Base-by-base conservation (phyloP, 176 grass and related monocot genomes). In the Chrysopogon serrulatus region DNA sequence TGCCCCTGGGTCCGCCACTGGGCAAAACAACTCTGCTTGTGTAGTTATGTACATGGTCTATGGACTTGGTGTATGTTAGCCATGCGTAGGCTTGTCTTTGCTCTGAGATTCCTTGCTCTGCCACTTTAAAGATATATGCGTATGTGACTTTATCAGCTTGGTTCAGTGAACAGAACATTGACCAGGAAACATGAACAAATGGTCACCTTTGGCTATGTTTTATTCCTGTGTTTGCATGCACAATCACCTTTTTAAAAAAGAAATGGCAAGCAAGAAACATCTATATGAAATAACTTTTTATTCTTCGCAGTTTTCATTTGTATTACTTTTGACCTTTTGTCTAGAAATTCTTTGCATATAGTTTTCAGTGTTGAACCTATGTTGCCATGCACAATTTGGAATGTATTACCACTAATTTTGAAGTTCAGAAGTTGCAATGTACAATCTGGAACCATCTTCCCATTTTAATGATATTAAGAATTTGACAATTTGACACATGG, bases 401-500 rank as follows among this genome's bases (percentile, higher is more conserved):
- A 48, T 48, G 15, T 81, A 15, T 56, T 49, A 3, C 71, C 73
- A 28, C 66, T 80, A 32, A 39, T 59, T 74, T 74, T 62, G 4
- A 85, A 76, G 32, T 60, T 80, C 40, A 81, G 18, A 89, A 70
- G 34, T 81, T 84, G 44, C 24, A 27, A 68, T 76, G 32, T 56
- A 77, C 24, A 74, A 27, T 48, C 10, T 76, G 5, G 34, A 69
- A 33, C 74, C 74, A 70, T 76, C 17, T 57, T 67, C 13, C 34
- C 17, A 45, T 40, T 77, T 39, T 51, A 64, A 78, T 89, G 33
- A 53, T 81, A 44, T 71, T 80, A 79, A 87, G 5, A 79, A 35
- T 62, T 28, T 89, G 59, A 62, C 83, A 79, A 35, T 62, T 28
- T 89, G 59, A 62, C 83, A 72, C 83, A 37, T 88, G 60, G 66